Evolutionary conservation across 768 basidiomycete genomes (phyloP), one percentile per base, ranked within the genome.

Genomic region (Russula earlei): DNA sequence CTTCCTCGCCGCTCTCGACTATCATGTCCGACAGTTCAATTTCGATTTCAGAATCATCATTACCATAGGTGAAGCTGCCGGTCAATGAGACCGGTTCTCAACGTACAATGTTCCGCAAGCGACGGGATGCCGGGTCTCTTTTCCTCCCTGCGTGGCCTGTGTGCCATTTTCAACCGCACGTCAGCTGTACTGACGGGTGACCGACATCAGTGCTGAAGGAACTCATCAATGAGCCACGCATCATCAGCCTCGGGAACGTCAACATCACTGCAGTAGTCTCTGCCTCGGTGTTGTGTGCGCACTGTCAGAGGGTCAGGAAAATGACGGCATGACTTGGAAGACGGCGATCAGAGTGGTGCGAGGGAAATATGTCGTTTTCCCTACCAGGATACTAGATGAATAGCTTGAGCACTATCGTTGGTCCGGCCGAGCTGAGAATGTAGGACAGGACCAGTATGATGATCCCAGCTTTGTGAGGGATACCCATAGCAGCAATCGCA

Each of bases 161-260:
- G 56, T 15, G 52, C 56, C 6, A 58, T 58, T 9, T 58, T 58
- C 41, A 53, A 58, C n/a, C 56, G 56, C 9, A 58, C 52, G 17
- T 58, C 56, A 29, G 51, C 45, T 11, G 55, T 49, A 15, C 43
- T 56, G 44, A 34, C 41, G 20, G 25, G 25, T 12, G 40, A 15
- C 3, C 47, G 42, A 33, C 56, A 52, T 12, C 52, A 54, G 46
- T 52, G 17, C 29, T 58, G 40, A 58, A 58, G 34, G 56, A 53
- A 11, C 56, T 37, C 17, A 58, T 58, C 8, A 9, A 52, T 2
- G 51, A 58, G 27, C 56, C 56, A 7, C 46, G 51, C 33, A 20
- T 58, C 17, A 33, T 58, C 2, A 58, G 56, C 34, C 56, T 58
- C 4, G 56, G 56, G 8, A 58, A 34, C 20, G 11, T 58, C 20